Evolutionary conservation across 169 alveolate genomes (phyloP), one percentile per base, ranked within the genome.

Genomic region (Cryptosporidium felis): DNA sequence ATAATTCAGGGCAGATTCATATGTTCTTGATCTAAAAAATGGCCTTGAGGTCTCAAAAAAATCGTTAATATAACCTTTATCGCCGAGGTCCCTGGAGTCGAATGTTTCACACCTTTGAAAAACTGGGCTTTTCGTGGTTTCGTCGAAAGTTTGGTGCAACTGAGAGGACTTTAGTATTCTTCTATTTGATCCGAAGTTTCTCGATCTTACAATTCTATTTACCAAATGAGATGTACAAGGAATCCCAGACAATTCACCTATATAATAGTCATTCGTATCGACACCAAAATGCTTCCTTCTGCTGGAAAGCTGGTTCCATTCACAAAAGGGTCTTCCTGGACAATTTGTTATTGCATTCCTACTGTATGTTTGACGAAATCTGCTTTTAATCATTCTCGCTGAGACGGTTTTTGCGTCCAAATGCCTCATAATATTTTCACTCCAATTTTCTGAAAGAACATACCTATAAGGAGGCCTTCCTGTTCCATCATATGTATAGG

Each of bases 191-290:
- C 30, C 36, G 12, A 67, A 56, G 41, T 74, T 60, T 74, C 85
- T 74, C 3, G 85, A 74, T 9, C 67, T 42, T 1, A 74, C 85
- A 23, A 74, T 74, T 56, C 56, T 21, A 38, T 74, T 74, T 3
- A 74, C 85, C 12, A 74, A 34, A 53, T 74, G 85, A 30, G 85
- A 74, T 0, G 85, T 74, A 23, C 85, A 74, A 28, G 85, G 85
- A 49, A 74, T 74, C 40, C 85, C 85, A 3, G 85, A 74, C 6
- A 74, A 38, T 49, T 74, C 74, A 0, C 85, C 85, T 36, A 74
- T 74, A 53, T 74, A 74, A 53, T 74, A 74, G 58, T 74, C 65
- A 36, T 56, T 74, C 40, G 85, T 65, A n/a, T 65, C 81, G 32
- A 56, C 66, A 3, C 58, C 74, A 4, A 74, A 53, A 21, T 74